phyloP scores from a whole-genome alignment of 139 green algal species.

The Chlorella sp. region DNA sequence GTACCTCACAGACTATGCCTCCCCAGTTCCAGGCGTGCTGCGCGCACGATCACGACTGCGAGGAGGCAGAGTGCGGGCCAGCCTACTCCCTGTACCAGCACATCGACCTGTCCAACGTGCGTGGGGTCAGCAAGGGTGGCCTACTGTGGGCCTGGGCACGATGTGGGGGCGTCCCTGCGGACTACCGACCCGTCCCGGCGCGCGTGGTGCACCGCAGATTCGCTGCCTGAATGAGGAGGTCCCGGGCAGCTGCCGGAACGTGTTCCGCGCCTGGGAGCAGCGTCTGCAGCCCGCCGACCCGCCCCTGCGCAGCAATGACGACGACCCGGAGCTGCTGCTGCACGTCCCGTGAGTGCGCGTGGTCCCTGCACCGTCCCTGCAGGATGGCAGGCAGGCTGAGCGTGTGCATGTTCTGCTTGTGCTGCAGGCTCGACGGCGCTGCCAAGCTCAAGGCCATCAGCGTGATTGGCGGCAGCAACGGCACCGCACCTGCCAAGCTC shows the following conservation, averaged over 20 bases:
- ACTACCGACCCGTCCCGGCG: no score
- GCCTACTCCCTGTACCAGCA: constrained; percentile 80
- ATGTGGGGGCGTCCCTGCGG: no score
- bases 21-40: constrained; percentile 46
- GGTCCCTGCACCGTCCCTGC: no score
- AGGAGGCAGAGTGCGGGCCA: constrained; percentile 64
- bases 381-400: no score
- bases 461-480: constrained; percentile 56
- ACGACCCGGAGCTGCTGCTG: constrained; percentile 85
- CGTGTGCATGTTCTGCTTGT: no score
- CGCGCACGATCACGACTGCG: constrained; percentile 85
- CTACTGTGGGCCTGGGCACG: no score
- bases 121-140: no score
- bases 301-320: constrained; percentile 64
- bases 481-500: constrained; percentile 51
- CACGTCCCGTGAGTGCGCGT: constrained; percentile 71
- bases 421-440: constrained; percentile 67
- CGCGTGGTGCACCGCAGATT: no score
- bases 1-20: background rate
- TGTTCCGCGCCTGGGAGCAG: constrained; percentile 68
- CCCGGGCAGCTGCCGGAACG: constrained; percentile 40
- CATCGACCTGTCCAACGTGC: constrained; percentile 56
- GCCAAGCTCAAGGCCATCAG: constrained; percentile 81
- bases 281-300: constrained; percentile 35
- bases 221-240: constrained; percentile 72